phyloP scores from a whole-genome alignment of 1,284 basidiomycete genomes.

The Heterobasidion occidentale region DNA sequence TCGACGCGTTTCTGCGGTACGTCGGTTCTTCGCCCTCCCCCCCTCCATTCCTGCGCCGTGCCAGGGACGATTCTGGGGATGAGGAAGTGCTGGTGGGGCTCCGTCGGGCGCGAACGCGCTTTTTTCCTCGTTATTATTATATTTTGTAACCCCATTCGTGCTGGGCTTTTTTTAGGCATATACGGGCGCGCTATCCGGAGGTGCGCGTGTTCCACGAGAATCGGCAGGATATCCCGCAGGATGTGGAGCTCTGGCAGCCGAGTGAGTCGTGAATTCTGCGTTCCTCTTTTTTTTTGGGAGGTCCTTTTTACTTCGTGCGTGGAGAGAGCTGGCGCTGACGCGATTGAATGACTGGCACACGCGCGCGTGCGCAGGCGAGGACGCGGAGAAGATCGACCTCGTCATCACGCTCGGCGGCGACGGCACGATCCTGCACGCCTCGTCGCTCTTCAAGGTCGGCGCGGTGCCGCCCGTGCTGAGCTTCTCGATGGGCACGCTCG shows the following conservation, averaged over 20 bases:
- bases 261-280: conserved; percentile 24
- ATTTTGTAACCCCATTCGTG: background rate
- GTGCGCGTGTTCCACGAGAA: conserved; percentile 74
- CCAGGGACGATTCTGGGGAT: no score
- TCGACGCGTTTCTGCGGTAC: background rate
- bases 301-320: background rate
- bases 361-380: no score
- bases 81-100: no score
- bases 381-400: conserved; percentile 60
- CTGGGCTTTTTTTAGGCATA: conserved; percentile 37
- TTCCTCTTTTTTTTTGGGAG: conserved; percentile 1
- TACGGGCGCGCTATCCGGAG: conserved; percentile 57
- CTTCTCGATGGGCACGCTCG: conserved; percentile 94
- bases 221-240: conserved; percentile 55
- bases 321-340: background rate
- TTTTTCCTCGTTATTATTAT: no score
- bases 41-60: no score
- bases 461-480: conserved; percentile 93
- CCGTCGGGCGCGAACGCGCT: no score
- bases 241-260: conserved; percentile 56
- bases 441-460: conserved; percentile 82
- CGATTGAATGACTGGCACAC: no score
- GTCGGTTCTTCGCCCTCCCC: background rate
- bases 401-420: conserved; percentile 93
- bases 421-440: conserved; percentile 93